These are phyloP conservation scores for Bauhinia variegata DNA, from an alignment of 306 rosid species.

Conservation along the genomic window DNA sequence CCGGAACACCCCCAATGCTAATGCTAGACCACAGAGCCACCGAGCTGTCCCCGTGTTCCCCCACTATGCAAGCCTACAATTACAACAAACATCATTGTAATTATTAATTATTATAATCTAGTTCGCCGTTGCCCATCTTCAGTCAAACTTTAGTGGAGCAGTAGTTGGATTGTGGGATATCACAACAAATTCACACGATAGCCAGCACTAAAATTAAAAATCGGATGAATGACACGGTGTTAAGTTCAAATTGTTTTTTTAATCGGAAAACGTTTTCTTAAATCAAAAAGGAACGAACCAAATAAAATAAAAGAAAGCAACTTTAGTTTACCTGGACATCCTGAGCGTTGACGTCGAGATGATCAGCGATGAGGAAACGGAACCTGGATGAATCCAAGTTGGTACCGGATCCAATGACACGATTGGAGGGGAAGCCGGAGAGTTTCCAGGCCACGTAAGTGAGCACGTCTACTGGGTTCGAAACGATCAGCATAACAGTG, in stretches of 20 bases:
- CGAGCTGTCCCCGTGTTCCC: constrained; percentile 97
- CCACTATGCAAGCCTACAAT: constrained; percentile 82
- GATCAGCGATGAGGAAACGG: constrained; percentile 87
- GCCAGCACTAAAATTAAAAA: too few relatives aligned
- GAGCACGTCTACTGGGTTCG: constrained; percentile 85
- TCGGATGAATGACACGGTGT: too few relatives aligned
- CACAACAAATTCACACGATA: too few relatives aligned
- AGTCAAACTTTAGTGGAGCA: too few relatives aligned
- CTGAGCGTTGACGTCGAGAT: constrained; percentile 90
- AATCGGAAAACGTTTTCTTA: too few relatives aligned
- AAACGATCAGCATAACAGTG: constrained; percentile 64
- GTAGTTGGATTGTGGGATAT: too few relatives aligned
- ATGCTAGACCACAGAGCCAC: constrained; percentile 98
- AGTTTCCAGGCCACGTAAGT: constrained; percentile 90
- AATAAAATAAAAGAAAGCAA: background rate
- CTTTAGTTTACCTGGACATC: constrained; percentile 93
- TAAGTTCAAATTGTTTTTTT: too few relatives aligned
- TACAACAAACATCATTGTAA: background rate
- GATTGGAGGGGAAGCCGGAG: constrained; percentile 80
- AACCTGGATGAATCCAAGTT: constrained; percentile 91
- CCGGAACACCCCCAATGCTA: constrained; percentile 89
- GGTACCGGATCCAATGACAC: constrained; percentile 94
- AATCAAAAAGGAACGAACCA: too few relatives aligned
- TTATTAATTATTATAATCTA: too few relatives aligned
- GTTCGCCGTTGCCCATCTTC: too few relatives aligned